phyloP scores from a whole-genome alignment of 495 filamentous ascomycete species.

The Bacidia rubella region DNA sequence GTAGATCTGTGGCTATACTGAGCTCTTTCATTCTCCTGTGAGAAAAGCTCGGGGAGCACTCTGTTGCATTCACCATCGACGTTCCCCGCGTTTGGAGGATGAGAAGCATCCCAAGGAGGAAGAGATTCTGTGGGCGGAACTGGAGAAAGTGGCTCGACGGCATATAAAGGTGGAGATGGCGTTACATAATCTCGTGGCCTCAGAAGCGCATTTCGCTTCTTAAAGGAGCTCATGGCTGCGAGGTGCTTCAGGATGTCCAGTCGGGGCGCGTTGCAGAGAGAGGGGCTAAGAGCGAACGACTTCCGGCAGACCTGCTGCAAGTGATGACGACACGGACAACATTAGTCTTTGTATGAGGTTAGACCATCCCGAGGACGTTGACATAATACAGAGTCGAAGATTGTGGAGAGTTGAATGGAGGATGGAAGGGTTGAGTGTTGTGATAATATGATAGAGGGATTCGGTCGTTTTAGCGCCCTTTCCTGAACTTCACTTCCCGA shows the following conservation, averaged over 20 bases:
- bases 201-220: constrained; percentile 23
- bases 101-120: background rate
- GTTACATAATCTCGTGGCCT: constrained; percentile 39
- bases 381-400: too few species aligned
- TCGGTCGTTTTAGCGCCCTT: too few species aligned
- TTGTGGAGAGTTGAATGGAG: too few species aligned
- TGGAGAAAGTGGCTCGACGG: constrained; percentile 40
- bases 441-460: too few species aligned
- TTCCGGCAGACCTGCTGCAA: constrained; percentile 11
- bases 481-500: too few species aligned
- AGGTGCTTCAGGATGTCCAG: background rate
- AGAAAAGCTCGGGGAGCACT: background rate
- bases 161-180: constrained; percentile 40
- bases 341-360: background rate
- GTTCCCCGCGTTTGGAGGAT: background rate
- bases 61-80: background rate
- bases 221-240: constrained; percentile 27
- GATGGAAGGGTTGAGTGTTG: too few species aligned
- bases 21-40: background rate
- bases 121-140: constrained; percentile 8
- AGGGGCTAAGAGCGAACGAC: background rate
- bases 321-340: background rate
- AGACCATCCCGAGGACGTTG: background rate
- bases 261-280: constrained; percentile 8
- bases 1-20: background rate